Evolutionary conservation across 768 basidiomycete genomes (phyloP).

Genomic region (Pisolithus marmoratus): DNA sequence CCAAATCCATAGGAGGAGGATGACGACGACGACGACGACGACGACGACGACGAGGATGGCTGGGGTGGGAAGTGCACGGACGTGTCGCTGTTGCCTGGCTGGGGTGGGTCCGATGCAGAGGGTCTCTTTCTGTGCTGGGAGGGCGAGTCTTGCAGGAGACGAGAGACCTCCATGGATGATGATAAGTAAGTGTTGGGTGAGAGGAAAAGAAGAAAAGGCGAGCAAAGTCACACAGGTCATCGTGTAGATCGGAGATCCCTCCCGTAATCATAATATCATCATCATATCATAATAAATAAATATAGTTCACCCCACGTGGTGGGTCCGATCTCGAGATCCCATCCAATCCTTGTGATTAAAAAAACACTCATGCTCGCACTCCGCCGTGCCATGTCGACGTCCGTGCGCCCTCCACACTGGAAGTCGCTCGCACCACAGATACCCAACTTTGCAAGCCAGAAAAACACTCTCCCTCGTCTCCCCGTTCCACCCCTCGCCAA

Average conservation of each 20-base stretch:
- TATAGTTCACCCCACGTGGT: no score
- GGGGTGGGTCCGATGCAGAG: slow-evolving; percentile 18
- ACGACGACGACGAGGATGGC: slow-evolving; percentile 11
- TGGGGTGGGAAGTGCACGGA: slow-evolving; percentile 19
- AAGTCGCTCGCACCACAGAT: slow-evolving; percentile 64
- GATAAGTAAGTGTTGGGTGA: neutral
- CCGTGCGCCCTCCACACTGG: slow-evolving; percentile 53
- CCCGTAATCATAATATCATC: slow-evolving; percentile 31
- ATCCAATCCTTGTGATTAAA: no score
- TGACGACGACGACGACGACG: no score
- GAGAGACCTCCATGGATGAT: slow-evolving; percentile 59
- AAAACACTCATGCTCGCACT: neutral
- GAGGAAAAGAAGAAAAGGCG: slow-evolving; percentile 19
- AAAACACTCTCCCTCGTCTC: slow-evolving; percentile 52
- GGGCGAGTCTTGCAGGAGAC: slow-evolving; percentile 64
- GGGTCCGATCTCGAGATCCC: slow-evolving; percentile 30
- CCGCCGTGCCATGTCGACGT: slow-evolving; percentile 1
- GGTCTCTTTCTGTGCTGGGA: slow-evolving; percentile 45
- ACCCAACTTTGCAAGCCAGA: slow-evolving; percentile 62
- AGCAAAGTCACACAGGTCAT: slow-evolving; percentile 18
- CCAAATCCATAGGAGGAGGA: slow-evolving; percentile 14
- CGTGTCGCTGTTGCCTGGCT: slow-evolving; percentile 21
- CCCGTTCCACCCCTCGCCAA: slow-evolving; percentile 67
- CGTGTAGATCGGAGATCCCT: slow-evolving; percentile 27
- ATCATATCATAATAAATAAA: no score